Percentiles rank a stretch among this genome's conserved stretches.
phyloP scores from a whole-genome alignment of 1,284 basidiomycete species.

The Coniferiporia weirii region DNA sequence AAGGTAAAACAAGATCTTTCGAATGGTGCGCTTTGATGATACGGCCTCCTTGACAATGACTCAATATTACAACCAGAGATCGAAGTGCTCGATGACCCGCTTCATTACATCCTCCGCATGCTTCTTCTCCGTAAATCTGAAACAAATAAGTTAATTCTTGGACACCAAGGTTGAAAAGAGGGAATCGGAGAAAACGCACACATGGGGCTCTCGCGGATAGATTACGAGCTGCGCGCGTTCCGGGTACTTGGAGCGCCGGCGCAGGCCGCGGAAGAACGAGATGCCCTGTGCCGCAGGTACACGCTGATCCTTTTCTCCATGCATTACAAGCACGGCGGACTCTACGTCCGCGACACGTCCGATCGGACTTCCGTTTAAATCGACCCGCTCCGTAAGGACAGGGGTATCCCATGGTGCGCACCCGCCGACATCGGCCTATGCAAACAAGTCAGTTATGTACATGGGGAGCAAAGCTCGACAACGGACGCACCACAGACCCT shows the following conservation, averaged over 20 bases:
- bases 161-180: background rate
- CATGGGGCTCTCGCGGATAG: constrained; percentile 21
- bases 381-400: background rate
- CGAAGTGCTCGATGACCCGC: constrained; percentile 20
- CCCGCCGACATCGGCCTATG: constrained; percentile 13
- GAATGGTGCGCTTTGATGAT: background rate
- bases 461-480: background rate
- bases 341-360: constrained; percentile 17
- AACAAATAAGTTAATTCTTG: background rate
- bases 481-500: constrained; percentile 15
- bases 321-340: constrained; percentile 20
- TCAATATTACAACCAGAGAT: constrained; percentile 15
- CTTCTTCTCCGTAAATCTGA: constrained; percentile 19
- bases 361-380: constrained; percentile 17
- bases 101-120: constrained; percentile 21
- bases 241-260: constrained; percentile 15
- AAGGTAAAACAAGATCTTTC: background rate
- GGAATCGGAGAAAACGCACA: constrained; percentile 6
- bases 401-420: constrained; percentile 17
- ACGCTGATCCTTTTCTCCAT: constrained; percentile 20
- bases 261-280: constrained; percentile 19
- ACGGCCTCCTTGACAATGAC: background rate
- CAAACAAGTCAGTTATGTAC: background rate
- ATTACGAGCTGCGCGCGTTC: constrained; percentile 19
- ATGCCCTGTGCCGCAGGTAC: constrained; percentile 20